These are phyloP conservation scores for Xylaria digitata DNA, from an alignment of 2,329 filamentous ascomycete genomes.

Conservation along the genomic window DNA sequence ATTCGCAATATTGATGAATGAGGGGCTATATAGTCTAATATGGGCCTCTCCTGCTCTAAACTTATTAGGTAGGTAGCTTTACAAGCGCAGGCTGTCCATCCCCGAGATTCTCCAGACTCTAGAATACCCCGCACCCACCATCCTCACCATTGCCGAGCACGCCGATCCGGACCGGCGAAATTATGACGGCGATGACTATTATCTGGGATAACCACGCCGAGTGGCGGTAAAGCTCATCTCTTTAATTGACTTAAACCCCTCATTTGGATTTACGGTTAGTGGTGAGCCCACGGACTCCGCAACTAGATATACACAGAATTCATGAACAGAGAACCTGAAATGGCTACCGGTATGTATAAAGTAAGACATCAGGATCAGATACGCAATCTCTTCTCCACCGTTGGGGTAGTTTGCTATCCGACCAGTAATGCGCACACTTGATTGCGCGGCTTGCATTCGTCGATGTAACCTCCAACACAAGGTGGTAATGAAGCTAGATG, in stretches of 20 bases:
- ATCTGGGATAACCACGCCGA: background rate
- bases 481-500: background rate
- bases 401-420: constrained; percentile 2
- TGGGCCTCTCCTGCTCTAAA: background rate
- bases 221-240: background rate
- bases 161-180: background rate
- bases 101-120: background rate
- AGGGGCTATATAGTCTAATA: background rate
- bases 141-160: background rate
- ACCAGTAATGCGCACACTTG: background rate
- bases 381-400: background rate
- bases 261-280: background rate
- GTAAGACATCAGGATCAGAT: background rate
- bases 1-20: background rate
- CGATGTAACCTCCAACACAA: background rate
- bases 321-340: constrained; percentile 5
- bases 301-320: background rate
- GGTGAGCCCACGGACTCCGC: background rate
- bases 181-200: background rate
- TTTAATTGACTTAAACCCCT: background rate
- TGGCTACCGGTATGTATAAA: background rate
- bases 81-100: background rate
- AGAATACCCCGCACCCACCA: constrained; percentile 9
- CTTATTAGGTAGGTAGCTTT: background rate
- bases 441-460: background rate